These are phyloP conservation scores for Nannochloris sp. DNA, from an alignment of 139 green algal species.

Conservation along the genomic window DNA sequence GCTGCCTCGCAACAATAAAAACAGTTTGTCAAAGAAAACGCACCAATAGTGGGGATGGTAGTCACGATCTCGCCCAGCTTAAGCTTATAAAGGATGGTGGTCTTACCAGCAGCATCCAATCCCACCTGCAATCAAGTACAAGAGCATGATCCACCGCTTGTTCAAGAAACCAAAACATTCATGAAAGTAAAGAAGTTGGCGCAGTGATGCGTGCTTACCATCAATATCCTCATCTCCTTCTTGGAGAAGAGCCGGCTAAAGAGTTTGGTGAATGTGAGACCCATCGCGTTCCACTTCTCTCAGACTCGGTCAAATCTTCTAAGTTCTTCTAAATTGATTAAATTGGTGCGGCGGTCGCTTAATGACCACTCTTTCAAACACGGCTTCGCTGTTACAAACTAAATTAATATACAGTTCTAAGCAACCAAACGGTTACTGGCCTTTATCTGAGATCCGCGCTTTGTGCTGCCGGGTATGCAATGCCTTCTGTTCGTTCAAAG, in stretches of 20 bases:
- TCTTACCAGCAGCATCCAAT: constrained; percentile 97
- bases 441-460: too few relatives aligned
- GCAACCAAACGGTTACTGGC: too few relatives aligned
- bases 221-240: constrained; percentile 98
- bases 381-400: too few relatives aligned
- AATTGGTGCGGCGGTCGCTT: too few relatives aligned
- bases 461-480: too few relatives aligned
- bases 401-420: too few relatives aligned
- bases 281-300: too few relatives aligned
- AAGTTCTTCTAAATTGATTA: too few relatives aligned
- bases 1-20: too few relatives aligned
- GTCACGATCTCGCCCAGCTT: constrained; percentile 98
- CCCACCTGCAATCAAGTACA: constrained; percentile 62
- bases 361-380: too few relatives aligned
- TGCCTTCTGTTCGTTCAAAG: too few relatives aligned
- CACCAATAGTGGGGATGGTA: constrained; percentile 97
- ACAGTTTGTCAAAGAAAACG: constrained; percentile 3
- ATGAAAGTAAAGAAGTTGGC: not conserved
- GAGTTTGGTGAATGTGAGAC: constrained; percentile 89
- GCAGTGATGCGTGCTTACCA: constrained; percentile 55
- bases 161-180: not conserved
- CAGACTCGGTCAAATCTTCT: too few relatives aligned
- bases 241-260: constrained; percentile 84
- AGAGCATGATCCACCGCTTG: not conserved
- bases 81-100: constrained; percentile 99